Conservation (phyloP, 73 alveolate genomes). For the Blepharisma japonicum region DNA sequence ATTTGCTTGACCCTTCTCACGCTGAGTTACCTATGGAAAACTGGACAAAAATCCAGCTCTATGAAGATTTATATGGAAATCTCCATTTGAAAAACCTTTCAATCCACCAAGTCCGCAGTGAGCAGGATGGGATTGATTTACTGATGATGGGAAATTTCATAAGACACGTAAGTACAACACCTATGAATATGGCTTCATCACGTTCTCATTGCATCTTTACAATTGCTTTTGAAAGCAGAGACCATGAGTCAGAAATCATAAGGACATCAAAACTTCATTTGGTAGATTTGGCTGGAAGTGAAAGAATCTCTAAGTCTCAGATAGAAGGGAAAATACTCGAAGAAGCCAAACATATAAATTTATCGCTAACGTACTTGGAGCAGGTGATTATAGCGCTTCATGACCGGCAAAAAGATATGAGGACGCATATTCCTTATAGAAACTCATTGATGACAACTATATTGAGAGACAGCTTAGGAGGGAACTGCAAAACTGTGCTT, state of each 20-base stretch:
- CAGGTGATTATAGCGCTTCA: conserved; percentile 85
- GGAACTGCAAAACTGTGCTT: conserved; percentile 94
- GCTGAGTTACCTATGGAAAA: conserved; percentile 78
- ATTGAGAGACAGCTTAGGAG: conserved; percentile 93
- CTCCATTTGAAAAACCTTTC: conserved; percentile 83
- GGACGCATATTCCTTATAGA: conserved; percentile 93
- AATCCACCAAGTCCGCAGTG: conserved; percentile 73
- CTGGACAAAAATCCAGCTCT: conserved; percentile 89
- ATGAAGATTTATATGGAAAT: conserved; percentile 84
- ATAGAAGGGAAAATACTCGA: conserved; percentile 51
- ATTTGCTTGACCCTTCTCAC: conserved; percentile 84
- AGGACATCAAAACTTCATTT: conserved; percentile 79
- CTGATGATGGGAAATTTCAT: conserved; percentile 92
- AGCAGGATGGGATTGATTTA: conserved; percentile 89
- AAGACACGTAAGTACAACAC: conserved; percentile 84
- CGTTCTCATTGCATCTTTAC: conserved; percentile 95
- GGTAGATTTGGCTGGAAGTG: conserved; percentile 91
- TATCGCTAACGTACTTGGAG: conserved; percentile 77
- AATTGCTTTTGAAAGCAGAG: conserved; percentile 60
- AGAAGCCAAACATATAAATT: conserved; percentile 81
- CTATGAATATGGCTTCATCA: conserved; percentile 89
- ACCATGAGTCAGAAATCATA: conserved; percentile 48
- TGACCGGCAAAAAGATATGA: conserved; percentile 72
- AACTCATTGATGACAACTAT: conserved; percentile 94
- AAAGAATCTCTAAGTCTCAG: conserved; percentile 64